Percentiles rank a stretch among this genome's conserved stretches.
Conservation (phyloP, 2,329 filamentous ascomycete genomes). For the Parascedosporium putredinis region DNA sequence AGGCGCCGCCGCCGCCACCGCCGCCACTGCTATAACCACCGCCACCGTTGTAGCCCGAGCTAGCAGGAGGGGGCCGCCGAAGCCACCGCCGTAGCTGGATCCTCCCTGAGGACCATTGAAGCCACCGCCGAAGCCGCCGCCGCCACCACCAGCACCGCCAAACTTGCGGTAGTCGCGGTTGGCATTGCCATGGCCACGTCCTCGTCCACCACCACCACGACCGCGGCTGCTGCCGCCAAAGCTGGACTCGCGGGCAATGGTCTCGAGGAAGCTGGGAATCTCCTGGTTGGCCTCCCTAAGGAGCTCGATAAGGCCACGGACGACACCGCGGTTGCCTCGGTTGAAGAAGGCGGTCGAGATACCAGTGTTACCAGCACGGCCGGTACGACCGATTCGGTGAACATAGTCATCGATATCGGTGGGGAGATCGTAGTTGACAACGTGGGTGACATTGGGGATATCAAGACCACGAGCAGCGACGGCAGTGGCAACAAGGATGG, state of each 20-base stretch:
- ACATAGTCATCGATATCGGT: slow-evolving; percentile 99
- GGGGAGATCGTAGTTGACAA: slow-evolving; percentile 98
- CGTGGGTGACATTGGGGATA: slow-evolving; percentile 93
- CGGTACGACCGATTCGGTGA: slow-evolving; percentile 98
- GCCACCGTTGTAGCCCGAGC: slow-evolving; percentile 28
- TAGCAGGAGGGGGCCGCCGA: slow-evolving; percentile 22
- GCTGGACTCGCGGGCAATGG: slow-evolving; percentile 88
- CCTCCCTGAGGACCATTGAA: slow-evolving; percentile 29
- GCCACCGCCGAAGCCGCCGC: slow-evolving; percentile 28
- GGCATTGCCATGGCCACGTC: slow-evolving; percentile 52
- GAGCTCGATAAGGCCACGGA: slow-evolving; percentile 91
- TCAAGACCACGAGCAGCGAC: slow-evolving; percentile 86
- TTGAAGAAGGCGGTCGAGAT: slow-evolving; percentile 99
- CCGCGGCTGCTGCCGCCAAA: slow-evolving; percentile 63
- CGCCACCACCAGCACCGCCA: slow-evolving; percentile 43
- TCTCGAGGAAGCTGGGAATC: slow-evolving; percentile 87
- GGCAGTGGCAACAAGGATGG: slow-evolving; percentile 92
- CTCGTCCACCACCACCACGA: slow-evolving; percentile 57
- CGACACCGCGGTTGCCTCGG: slow-evolving; percentile 95
- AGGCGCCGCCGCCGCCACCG: slow-evolving; percentile 33
- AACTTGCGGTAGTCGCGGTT: slow-evolving; percentile 88
- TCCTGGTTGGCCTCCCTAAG: slow-evolving; percentile 99
- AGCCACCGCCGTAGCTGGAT: slow-evolving; percentile 29
- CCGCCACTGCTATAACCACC: slow-evolving; percentile 33
- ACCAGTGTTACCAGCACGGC: slow-evolving; percentile 98